These are phyloP conservation scores for Colletotrichum sp. DNA, from an alignment of 2,329 filamentous ascomycete species.

Conservation along the genomic window DNA sequence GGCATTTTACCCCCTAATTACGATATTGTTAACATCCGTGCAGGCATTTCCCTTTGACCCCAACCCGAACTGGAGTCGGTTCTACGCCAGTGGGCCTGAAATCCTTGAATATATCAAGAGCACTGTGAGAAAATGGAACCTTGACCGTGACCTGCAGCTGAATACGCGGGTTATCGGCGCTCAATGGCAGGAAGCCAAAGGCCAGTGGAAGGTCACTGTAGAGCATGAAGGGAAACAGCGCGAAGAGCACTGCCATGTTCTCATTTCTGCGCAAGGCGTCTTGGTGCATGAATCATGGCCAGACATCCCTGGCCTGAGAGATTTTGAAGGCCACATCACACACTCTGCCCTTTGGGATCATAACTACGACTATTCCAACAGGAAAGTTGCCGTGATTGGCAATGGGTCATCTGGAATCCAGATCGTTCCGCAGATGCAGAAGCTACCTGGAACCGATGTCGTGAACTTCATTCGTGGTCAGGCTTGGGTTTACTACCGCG, in stretches of 20 bases:
- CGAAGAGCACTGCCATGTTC: constrained; percentile 23
- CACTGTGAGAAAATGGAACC: constrained; percentile 47
- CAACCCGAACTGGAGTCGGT: constrained; percentile 63
- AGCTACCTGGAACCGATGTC: constrained; percentile 33
- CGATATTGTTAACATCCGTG: not conserved
- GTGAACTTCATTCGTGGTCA: constrained; percentile 37
- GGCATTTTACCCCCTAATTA: not conserved
- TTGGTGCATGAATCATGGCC: constrained; percentile 46
- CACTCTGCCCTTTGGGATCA: constrained; percentile 41
- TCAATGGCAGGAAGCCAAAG: constrained; percentile 27
- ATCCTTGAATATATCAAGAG: constrained; percentile 59
- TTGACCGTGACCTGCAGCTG: constrained; percentile 39
- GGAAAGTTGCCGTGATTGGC: constrained; percentile 40
- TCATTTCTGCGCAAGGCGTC: constrained; percentile 22
- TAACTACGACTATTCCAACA: constrained; percentile 28
- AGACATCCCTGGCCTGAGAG: constrained; percentile 46
- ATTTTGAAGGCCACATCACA: constrained; percentile 37
- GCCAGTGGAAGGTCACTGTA: constrained; percentile 25
- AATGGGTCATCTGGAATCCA: constrained; percentile 37
- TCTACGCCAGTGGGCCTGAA: constrained; percentile 62
- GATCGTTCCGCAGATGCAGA: constrained; percentile 31
- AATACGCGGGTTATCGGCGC: constrained; percentile 36
- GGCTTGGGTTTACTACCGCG: constrained; percentile 40
- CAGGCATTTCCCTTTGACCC: constrained; percentile 57
- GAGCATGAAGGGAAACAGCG: constrained; percentile 16